These are phyloP conservation scores for Arctium lappa DNA, from an alignment of 129 eudicot genomes.

Conservation along the genomic window DNA sequence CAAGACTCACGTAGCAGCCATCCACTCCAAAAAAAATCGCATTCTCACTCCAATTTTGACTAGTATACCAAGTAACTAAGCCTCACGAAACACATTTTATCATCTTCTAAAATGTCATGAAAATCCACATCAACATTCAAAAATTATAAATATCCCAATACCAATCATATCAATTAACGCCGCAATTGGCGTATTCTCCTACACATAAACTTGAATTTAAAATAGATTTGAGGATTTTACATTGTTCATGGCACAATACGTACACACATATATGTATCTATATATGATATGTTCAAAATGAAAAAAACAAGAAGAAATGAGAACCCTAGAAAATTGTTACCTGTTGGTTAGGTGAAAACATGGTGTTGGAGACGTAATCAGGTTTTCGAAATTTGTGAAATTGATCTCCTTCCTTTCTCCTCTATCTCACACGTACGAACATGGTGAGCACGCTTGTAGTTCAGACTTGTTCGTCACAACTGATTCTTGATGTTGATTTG, in stretches of 20 bases:
- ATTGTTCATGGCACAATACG: background rate
- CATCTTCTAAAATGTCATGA: background rate
- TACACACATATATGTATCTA: too few species aligned
- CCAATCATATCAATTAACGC: background rate
- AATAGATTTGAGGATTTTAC: background rate
- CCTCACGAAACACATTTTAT: background rate
- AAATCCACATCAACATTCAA: background rate
- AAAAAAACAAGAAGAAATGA: slow-evolving; percentile 4
- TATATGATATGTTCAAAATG: background rate
- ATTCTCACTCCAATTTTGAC: background rate
- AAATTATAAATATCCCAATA: background rate
- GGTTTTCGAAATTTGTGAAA: background rate
- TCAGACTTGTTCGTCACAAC: background rate
- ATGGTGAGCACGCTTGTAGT: background rate
- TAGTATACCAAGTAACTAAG: background rate
- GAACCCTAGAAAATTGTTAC: slow-evolving; percentile 16
- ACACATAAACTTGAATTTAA: background rate
- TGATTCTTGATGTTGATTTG: background rate
- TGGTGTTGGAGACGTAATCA: background rate
- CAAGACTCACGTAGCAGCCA: background rate
- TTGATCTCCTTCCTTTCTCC: background rate
- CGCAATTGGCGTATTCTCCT: background rate
- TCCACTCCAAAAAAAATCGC: background rate
- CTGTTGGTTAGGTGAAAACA: slow-evolving; percentile 37
- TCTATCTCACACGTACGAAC: background rate